Evolutionary conservation across 2,329 filamentous ascomycete species (phyloP).

Genomic region (Phialemoniopsis sp.): DNA sequence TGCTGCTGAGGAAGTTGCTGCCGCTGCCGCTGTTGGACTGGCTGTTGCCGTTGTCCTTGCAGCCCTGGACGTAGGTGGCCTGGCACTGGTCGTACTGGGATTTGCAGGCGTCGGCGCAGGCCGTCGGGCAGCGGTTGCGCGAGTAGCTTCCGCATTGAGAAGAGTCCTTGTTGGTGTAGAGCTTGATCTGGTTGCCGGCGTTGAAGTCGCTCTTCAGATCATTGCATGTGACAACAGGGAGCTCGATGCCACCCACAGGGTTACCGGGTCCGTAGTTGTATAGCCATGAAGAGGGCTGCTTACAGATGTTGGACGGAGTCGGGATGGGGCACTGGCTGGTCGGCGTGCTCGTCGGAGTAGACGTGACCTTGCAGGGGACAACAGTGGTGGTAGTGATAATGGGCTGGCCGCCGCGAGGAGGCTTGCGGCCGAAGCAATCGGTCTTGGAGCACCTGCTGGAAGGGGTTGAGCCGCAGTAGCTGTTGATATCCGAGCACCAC

Average conservation of each 20-base stretch:
- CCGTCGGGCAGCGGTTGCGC: conserved; percentile 27
- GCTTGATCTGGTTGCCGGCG: conserved; percentile 41
- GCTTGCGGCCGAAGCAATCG: conserved; percentile 35
- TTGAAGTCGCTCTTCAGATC: conserved; percentile 38
- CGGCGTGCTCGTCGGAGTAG: conserved; percentile 17
- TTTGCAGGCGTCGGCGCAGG: conserved; percentile 49
- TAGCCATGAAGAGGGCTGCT: conserved; percentile 48
- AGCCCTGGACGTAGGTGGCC: conserved; percentile 43
- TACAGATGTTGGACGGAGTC: conserved; percentile 47
- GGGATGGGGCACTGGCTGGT: conserved; percentile 34
- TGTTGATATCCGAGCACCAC: conserved; percentile 43
- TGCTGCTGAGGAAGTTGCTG: conserved; percentile 2
- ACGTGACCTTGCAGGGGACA: conserved; percentile 21
- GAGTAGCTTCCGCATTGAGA: conserved; percentile 38
- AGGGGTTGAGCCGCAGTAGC: conserved; percentile 31
- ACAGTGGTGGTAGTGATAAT: conserved; percentile 28
- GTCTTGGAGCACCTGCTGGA: conserved; percentile 30
- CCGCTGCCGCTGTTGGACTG: conserved; percentile 19
- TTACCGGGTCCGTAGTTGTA: conserved; percentile 65
- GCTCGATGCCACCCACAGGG: conserved; percentile 44
- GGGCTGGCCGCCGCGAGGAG: conserved; percentile 28
- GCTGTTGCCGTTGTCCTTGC: conserved; percentile 24
- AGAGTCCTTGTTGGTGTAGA: conserved; percentile 41
- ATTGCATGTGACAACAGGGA: conserved; percentile 52
- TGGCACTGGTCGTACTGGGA: conserved; percentile 45